These are phyloP conservation scores for Gnomoniopsis smithogilvyi DNA, from an alignment of 2,329 filamentous ascomycete genomes.

Conservation along the genomic window DNA sequence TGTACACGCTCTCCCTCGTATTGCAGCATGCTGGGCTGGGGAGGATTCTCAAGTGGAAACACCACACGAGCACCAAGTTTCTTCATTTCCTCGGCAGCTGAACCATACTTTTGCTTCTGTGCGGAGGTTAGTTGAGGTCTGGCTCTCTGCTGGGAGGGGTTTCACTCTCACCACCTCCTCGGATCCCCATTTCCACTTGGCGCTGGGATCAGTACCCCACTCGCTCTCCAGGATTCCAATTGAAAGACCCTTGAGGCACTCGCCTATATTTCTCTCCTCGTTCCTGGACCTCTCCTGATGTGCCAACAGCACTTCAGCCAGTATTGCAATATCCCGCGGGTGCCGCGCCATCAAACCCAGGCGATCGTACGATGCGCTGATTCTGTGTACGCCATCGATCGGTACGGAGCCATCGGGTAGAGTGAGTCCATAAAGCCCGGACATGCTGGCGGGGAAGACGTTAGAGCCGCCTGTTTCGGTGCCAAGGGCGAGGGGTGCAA, in stretches of 20 bases:
- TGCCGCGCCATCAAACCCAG: conserved; percentile 24
- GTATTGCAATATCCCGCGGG: conserved; percentile 18
- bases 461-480: conserved; percentile 37
- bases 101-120: conserved; percentile 18
- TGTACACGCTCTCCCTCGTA: conserved; percentile 16
- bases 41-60: conserved; percentile 15
- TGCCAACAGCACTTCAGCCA: conserved; percentile 15
- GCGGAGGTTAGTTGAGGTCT: no score
- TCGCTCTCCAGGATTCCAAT: conserved; percentile 20
- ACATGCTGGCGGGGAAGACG: conserved; percentile 35
- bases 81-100: conserved; percentile 15
- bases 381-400: conserved; percentile 17
- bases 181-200: conserved; percentile 20
- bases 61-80: conserved; percentile 15
- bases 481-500: conserved; percentile 33
- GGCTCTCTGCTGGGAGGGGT: no score
- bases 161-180: conserved; percentile 18
- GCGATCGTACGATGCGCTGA: conserved; percentile 21
- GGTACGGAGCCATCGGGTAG: conserved; percentile 16
- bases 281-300: not conserved
- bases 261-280: not conserved
- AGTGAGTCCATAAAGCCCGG: conserved; percentile 36
- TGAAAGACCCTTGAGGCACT: conserved; percentile 12
- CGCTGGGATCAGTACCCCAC: conserved; percentile 17
- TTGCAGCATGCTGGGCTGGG: conserved; percentile 5